These are phyloP conservation scores for Leccinum pachyderme DNA, from an alignment of 1,284 basidiomycete species.

Conservation along the genomic window DNA sequence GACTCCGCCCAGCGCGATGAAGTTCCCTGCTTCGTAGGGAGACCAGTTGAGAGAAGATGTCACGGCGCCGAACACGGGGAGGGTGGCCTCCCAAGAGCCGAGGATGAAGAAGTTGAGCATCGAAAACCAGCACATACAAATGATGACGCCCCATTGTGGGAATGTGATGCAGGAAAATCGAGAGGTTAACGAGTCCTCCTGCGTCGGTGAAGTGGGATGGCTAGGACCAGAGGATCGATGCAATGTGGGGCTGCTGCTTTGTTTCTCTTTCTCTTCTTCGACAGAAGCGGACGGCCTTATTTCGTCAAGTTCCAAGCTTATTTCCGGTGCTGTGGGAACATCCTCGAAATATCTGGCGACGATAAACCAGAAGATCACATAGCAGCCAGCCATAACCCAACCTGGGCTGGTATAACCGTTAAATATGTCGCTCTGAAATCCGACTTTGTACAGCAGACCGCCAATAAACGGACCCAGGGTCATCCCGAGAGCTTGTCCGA, in stretches of 20 bases:
- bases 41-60: not conserved
- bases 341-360: slow-evolving; percentile 52
- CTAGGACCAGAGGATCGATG: not conserved
- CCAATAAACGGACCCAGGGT: slow-evolving; percentile 66
- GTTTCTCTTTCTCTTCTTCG: slow-evolving; percentile 8
- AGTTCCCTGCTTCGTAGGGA: not conserved
- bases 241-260: not conserved
- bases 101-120: slow-evolving; percentile 76
- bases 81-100: slow-evolving; percentile 73
- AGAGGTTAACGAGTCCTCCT: slow-evolving; percentile 13
- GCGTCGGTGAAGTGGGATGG: not conserved
- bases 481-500: slow-evolving; percentile 64
- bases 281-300: not conserved
- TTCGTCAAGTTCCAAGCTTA: slow-evolving; percentile 12
- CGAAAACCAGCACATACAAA: slow-evolving; percentile 71
- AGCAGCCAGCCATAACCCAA: slow-evolving; percentile 61
- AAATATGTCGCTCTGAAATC: slow-evolving; percentile 49
- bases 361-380: slow-evolving; percentile 51
- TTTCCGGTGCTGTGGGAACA: slow-evolving; percentile 31
- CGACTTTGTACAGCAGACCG: slow-evolving; percentile 60
- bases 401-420: slow-evolving; percentile 68
- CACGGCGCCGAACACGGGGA: slow-evolving; percentile 61
- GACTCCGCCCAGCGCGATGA: not conserved
- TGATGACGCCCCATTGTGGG: slow-evolving; percentile 40
- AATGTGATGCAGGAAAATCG: slow-evolving; percentile 21